These are phyloP conservation scores for Euphorbia lathyris DNA, from an alignment of 345 rosid species.

Conservation along the genomic window DNA sequence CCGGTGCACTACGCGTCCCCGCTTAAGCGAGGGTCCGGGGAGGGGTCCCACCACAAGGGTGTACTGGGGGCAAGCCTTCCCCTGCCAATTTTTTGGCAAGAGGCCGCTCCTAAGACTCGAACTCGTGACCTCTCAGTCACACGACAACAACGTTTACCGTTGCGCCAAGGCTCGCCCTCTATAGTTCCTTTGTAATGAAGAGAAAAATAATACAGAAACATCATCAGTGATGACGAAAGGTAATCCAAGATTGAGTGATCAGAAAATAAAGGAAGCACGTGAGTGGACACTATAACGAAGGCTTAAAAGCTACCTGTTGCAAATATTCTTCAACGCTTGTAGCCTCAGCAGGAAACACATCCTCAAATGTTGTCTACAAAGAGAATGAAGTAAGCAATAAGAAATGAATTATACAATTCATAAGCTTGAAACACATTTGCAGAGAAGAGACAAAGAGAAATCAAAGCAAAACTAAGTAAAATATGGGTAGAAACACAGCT, in stretches of 20 bases:
- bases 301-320: slow-evolving; percentile 67
- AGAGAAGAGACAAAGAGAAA: slow-evolving; percentile 1
- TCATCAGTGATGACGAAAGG: not conserved
- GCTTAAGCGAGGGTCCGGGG: too few species aligned
- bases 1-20: too few species aligned
- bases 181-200: not conserved
- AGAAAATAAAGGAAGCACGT: not conserved
- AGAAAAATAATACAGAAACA: not conserved
- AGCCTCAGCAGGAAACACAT: slow-evolving; percentile 96
- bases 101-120: too few species aligned
- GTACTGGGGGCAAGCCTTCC: too few species aligned
- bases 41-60: too few species aligned
- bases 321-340: slow-evolving; percentile 90
- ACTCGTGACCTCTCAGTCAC: too few species aligned
- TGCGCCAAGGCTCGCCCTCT: too few species aligned
- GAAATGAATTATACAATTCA: not conserved
- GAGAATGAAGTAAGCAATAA: slow-evolving; percentile 2
- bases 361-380: slow-evolving; percentile 84
- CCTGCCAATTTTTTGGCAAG: too few species aligned
- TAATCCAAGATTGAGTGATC: not conserved
- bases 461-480: not conserved
- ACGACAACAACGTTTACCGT: too few species aligned
- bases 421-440: not conserved
- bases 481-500: not conserved
- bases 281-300: not conserved